Percentiles rank a stretch among this genome's conserved stretches.
phyloP scores from a whole-genome alignment of 225 moss, liverwort and hornwort species.

The Climacium dendroides region DNA sequence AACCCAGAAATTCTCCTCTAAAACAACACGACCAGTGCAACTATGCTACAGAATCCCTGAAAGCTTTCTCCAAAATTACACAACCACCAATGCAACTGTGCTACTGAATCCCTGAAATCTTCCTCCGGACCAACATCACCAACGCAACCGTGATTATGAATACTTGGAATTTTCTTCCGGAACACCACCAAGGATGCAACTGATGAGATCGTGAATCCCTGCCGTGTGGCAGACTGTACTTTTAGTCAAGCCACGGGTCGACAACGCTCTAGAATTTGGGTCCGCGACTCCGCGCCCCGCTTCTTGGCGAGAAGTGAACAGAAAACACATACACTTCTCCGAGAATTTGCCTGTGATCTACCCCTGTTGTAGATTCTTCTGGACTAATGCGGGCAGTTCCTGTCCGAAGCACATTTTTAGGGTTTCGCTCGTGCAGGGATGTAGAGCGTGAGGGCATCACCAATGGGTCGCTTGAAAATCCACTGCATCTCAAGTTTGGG shows the following conservation, averaged over 20 bases:
- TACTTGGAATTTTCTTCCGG: too few species aligned
- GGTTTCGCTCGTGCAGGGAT: too few species aligned
- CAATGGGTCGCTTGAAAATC: too few species aligned
- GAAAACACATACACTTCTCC: neutral
- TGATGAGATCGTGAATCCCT: neutral
- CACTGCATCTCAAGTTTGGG: neutral
- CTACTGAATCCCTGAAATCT: neutral
- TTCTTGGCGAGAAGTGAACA: neutral
- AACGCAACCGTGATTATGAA: too few species aligned
- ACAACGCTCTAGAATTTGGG: neutral
- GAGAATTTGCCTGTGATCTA: neutral
- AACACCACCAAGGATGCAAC: neutral
- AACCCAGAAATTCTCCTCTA: neutral
- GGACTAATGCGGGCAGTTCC: neutral
- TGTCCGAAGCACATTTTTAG: too few species aligned
- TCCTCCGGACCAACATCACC: neutral
- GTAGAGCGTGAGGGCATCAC: too few species aligned
- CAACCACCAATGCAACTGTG: neutral
- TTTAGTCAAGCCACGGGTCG: neutral
- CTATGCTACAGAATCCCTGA: neutral
- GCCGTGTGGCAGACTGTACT: neutral
- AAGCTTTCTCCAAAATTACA: neutral
- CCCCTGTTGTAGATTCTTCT: neutral
- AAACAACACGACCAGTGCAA: too few species aligned
- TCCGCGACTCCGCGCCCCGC: neutral